These are phyloP conservation scores for Abortiporus biennis DNA, from an alignment of 1,284 basidiomycete genomes.

Conservation along the genomic window DNA sequence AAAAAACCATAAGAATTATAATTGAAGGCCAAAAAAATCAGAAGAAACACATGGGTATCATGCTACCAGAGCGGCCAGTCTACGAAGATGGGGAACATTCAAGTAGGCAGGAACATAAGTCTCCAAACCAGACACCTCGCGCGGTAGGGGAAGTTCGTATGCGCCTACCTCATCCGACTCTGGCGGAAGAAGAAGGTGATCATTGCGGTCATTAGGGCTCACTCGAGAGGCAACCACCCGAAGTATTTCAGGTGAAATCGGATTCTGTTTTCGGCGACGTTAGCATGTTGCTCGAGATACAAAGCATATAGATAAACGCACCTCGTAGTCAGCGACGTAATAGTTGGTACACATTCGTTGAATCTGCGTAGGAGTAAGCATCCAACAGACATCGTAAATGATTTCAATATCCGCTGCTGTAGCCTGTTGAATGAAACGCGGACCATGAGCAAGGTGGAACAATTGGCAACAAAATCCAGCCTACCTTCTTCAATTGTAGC, in stretches of 20 bases:
- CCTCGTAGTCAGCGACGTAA: slow-evolving; percentile 98
- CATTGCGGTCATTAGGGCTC: slow-evolving; percentile 90
- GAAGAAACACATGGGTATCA: no score
- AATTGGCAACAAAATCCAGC: slow-evolving; percentile 12
- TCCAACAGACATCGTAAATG: slow-evolving; percentile 99
- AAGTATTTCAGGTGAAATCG: slow-evolving; percentile 94
- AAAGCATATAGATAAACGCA: slow-evolving; percentile 21
- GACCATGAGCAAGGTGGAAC: background rate
- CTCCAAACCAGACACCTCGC: slow-evolving; percentile 84
- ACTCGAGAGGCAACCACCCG: slow-evolving; percentile 94
- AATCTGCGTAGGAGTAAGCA: slow-evolving; percentile 98
- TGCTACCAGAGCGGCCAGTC: slow-evolving; percentile 77
- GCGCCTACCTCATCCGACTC: slow-evolving; percentile 95
- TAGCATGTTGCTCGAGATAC: background rate
- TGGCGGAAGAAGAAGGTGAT: slow-evolving; percentile 89
- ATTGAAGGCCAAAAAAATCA: no score
- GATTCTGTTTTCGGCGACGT: slow-evolving; percentile 51
- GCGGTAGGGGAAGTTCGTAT: slow-evolving; percentile 82
- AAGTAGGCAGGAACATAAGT: slow-evolving; percentile 86
- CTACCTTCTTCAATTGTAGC: slow-evolving; percentile 95
- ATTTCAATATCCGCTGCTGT: slow-evolving; percentile 95
- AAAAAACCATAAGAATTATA: slow-evolving; percentile 2
- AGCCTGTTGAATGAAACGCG: slow-evolving; percentile 45
- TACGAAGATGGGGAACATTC: slow-evolving; percentile 77
- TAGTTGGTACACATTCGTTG: slow-evolving; percentile 99